Evolutionary conservation across 1,284 basidiomycete genomes (phyloP), one percentile per base, ranked within the genome.

Genomic region (Cerioporus squamosus): DNA sequence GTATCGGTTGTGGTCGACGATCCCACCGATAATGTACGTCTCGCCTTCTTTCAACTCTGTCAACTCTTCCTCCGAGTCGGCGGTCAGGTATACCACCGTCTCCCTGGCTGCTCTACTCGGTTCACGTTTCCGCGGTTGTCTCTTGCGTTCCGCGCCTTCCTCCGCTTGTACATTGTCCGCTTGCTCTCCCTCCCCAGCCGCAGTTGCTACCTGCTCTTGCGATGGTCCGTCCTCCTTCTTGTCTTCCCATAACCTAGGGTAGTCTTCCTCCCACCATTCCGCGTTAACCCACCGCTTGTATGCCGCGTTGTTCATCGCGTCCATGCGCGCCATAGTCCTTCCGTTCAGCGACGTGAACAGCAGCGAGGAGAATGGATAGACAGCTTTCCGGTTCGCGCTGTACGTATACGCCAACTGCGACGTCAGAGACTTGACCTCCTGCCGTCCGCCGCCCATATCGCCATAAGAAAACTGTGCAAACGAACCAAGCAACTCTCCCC

Each of bases 1-100:
- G 82, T 98, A 93, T 38, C 97, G 88, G 76, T 99, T 99, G 67
- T 92, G 92, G 74, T 99, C 97, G 60, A 93, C 93, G 64, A 99
- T 92, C 15, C 97, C 97, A 33, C 97, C 97, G 57, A 99, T 95
- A 65, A 99, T 88, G 72, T 99, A 99, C 2, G 88, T 91, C 72
- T 95, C 93, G 54, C 89, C 87, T 62, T 93, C 87, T 57, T 84
- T 88, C 48, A 99, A 82, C 61, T 90, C 86, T 9, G 80, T 77
- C 42, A 99, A 78, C 72, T 97, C 94, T 55, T 97, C 86, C 47
- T 90, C 83, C 5, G 96, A 90, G 76, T 99, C 97, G 6, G 96
- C 97, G 7, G 97, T 98, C 56, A 99, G 86, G 76, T 99, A 99
- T 31, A 98, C 83, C 46, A 98, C 79, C 46, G 75, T 84, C 52